Evolutionary conservation across 2,329 filamentous ascomycete species (phyloP).

Genomic region (Dendryphion nanum): DNA sequence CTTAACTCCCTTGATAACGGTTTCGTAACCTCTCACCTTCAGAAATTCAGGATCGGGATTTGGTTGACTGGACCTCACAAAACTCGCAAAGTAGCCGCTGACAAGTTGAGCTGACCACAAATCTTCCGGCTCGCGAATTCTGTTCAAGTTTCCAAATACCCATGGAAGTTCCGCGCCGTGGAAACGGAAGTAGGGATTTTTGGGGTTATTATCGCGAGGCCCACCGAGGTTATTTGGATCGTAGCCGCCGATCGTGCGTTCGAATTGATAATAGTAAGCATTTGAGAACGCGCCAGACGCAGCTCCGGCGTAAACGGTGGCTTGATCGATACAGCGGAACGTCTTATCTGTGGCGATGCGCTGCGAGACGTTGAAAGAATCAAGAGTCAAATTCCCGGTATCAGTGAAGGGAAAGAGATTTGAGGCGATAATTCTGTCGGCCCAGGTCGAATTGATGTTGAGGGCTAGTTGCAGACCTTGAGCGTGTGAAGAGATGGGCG

Average conservation of each 20-base stretch:
- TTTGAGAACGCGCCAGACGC: slow-evolving; percentile 46
- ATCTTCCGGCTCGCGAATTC: slow-evolving; percentile 53
- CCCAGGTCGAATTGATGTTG: slow-evolving; percentile 45
- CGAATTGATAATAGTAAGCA: slow-evolving; percentile 61
- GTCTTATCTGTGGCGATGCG: slow-evolving; percentile 58
- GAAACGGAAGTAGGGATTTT: slow-evolving; percentile 55
- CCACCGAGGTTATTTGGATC: slow-evolving; percentile 55
- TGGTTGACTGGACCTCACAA: slow-evolving; percentile 51
- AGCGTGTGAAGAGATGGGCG: slow-evolving; percentile 41
- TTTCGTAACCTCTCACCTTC: slow-evolving; percentile 47
- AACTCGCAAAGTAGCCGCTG: slow-evolving; percentile 51
- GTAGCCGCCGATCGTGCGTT: slow-evolving; percentile 54
- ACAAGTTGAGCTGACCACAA: slow-evolving; percentile 47
- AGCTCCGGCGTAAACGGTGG: slow-evolving; percentile 54
- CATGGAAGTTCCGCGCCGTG: slow-evolving; percentile 56
- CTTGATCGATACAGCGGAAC: slow-evolving; percentile 61
- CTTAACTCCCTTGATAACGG: slow-evolving; percentile 41
- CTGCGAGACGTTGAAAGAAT: slow-evolving; percentile 56
- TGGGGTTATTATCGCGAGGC: slow-evolving; percentile 49
- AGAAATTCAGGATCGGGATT: slow-evolving; percentile 51
- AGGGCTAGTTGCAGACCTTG: slow-evolving; percentile 48
- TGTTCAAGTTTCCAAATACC: slow-evolving; percentile 53
- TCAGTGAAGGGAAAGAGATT: slow-evolving; percentile 52
- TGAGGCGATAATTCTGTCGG: slow-evolving; percentile 33
- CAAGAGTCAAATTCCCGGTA: slow-evolving; percentile 52